Evolutionary conservation across 2,329 filamentous ascomycete species (phyloP).

Genomic region (Erysiphe pulchra): DNA sequence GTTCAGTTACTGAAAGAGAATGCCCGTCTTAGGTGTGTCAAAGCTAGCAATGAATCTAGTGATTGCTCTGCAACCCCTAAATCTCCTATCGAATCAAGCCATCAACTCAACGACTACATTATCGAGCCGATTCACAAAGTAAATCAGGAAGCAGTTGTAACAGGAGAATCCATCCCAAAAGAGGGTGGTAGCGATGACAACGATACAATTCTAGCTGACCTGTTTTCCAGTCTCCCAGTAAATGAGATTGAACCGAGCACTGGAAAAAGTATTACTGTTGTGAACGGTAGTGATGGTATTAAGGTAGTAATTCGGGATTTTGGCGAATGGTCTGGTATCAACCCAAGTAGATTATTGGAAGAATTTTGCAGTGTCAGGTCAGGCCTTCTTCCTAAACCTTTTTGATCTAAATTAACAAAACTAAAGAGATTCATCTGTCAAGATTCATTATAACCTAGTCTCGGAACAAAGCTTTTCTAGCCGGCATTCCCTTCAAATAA

Average conservation of each 20-base stretch:
- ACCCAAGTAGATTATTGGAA: constrained; percentile 51
- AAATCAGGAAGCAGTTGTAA: constrained; percentile 28
- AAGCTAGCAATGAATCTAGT: neutral
- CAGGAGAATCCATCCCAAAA: constrained; percentile 31
- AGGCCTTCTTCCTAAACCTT: constrained; percentile 3
- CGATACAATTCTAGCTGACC: constrained; percentile 25
- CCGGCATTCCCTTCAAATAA: constrained; percentile 46
- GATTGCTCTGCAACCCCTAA: neutral
- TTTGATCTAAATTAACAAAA: constrained; percentile 1
- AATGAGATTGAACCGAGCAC: constrained; percentile 30
- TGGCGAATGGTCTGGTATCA: constrained; percentile 56
- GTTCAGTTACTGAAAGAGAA: constrained; percentile 36
- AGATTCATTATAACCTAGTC: constrained; percentile 39
- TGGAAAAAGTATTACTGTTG: constrained; percentile 30
- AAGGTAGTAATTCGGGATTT: constrained; percentile 53
- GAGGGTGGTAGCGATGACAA: constrained; percentile 26
- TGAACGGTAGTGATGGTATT: constrained; percentile 24
- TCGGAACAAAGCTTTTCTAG: constrained; percentile 53
- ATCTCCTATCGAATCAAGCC: constrained; percentile 1
- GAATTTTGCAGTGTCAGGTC: constrained; percentile 68
- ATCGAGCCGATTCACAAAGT: constrained; percentile 12
- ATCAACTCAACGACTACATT: constrained; percentile 2
- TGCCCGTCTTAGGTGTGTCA: constrained; percentile 18
- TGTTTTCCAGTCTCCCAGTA: constrained; percentile 35
- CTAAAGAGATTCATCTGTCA: constrained; percentile 40